Evolutionary conservation across 2,329 filamentous ascomycete genomes (phyloP), one percentile per base, ranked within the genome.

Genomic region (Escovopsis sp.): DNA sequence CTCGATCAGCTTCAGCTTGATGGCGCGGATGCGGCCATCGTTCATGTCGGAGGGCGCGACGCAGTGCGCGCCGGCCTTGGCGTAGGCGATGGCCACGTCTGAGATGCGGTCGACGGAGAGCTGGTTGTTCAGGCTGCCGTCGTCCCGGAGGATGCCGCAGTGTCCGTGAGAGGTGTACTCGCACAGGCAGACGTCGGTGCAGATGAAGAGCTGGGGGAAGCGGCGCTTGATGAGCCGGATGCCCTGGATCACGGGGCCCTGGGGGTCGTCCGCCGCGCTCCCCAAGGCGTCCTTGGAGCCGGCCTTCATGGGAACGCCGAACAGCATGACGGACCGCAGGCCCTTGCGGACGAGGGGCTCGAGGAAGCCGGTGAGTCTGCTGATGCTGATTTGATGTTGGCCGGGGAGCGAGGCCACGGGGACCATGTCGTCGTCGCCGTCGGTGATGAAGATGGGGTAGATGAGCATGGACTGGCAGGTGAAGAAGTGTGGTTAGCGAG

Each of bases 31-130:
- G 50, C 91, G 83, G 26, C 91, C 91, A 60, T 98, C 91, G 60
- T 96, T 98, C 91, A 98, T 98, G 62, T 98, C 91, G 2, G 86
- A 94, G 2, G 91, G 91, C 0, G 91, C 91, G 26, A 98, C 87
- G 60, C 89, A 96, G 64, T 98, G 91, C 1, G 89, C 91, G 44
- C 91, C 91, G 12, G 91, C 91, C 55, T 82, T 74, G n/a, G 91
- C 91, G 59, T 98, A 98, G 32, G 89, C 85, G 49, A 96, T 72
- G n/a, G 91, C 89, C n/a, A 96, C 89, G 59, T 96, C 88, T 4
- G 85, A 89, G 53, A 98, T 88, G 48, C 91, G 82, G 58, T 96
- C 89, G 8, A 96, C 87, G 3, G 87, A 94, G 38, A 94, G 75
- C 49, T 81, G 77, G 59, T 98, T 96, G 73, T 96, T 94, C 46